Evolutionary conservation across 306 rosid genomes (phyloP).

Genomic region (Pyrus communis): DNA sequence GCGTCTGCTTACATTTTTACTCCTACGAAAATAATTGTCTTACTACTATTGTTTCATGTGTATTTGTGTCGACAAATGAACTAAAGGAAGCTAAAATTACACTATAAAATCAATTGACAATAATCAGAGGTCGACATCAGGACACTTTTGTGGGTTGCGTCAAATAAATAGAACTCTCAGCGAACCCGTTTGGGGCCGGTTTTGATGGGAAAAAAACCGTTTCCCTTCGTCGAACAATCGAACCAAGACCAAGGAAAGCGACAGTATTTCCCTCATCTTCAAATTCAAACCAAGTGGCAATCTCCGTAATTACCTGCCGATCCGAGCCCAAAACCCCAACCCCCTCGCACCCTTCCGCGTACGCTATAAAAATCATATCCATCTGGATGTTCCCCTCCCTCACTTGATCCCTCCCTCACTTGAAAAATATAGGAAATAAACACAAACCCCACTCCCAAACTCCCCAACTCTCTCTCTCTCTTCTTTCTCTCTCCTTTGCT

Average conservation of each 20-base stretch:
- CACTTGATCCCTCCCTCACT: no score
- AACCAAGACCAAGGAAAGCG: neutral
- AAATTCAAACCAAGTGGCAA: constrained; percentile 53
- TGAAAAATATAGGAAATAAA: neutral
- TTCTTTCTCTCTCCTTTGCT: neutral
- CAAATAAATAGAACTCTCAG: no score
- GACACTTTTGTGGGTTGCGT: no score
- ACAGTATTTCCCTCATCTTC: constrained; percentile 35
- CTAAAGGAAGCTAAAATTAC: accelerated
- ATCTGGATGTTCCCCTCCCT: neutral
- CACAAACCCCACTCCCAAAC: neutral
- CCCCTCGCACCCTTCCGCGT: neutral
- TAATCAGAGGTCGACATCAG: no score
- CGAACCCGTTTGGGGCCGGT: neutral
- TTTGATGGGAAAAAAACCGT: neutral
- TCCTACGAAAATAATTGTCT: neutral
- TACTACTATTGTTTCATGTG: neutral
- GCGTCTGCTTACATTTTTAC: accelerated
- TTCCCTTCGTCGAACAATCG: neutral
- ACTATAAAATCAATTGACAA: no score
- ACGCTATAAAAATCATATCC: constrained; percentile 20
- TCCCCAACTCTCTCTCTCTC: neutral
- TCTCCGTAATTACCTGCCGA: constrained; percentile 31
- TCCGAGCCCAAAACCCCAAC: constrained; percentile 32
- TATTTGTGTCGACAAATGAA: neutral